phyloP scores from a whole-genome alignment of 1,139 yeast species.

The Candida glucosophila region DNA sequence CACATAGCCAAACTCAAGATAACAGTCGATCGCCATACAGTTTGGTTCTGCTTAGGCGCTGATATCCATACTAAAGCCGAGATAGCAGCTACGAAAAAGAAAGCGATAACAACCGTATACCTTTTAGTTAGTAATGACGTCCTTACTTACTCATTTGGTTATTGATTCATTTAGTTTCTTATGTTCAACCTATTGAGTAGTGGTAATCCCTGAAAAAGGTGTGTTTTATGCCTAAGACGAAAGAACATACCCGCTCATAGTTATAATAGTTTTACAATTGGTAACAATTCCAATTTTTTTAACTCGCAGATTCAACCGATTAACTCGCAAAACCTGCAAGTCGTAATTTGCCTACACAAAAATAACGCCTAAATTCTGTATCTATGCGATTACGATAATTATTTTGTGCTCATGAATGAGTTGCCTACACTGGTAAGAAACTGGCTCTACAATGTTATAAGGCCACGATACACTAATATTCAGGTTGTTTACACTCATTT shows the following conservation, averaged over 20 bases:
- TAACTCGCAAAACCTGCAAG: background rate
- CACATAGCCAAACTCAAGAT: conserved; percentile 79
- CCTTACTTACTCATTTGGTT: no score
- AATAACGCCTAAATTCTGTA: no score
- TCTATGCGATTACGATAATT: no score
- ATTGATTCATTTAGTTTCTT: no score
- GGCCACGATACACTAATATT: conserved; percentile 45
- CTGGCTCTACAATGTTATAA: conserved; percentile 38
- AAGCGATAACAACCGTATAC: conserved; percentile 64
- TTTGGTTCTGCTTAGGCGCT: conserved; percentile 51
- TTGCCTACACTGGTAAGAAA: conserved; percentile 28
- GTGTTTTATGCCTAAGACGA: no score
- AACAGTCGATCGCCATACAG: conserved; percentile 88
- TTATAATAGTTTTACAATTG: no score
- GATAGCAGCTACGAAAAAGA: conserved; percentile 49
- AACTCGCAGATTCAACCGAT: no score
- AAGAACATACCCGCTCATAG: no score
- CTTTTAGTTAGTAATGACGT: conserved; percentile 22
- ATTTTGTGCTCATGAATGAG: conserved; percentile 15
- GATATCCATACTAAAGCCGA: conserved; percentile 58
- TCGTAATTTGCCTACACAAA: no score
- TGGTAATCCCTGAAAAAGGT: no score
- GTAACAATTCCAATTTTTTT: no score
- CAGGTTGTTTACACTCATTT: conserved; percentile 54
- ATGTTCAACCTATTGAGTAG: no score